A percentile compares a stretch with the other conserved stretches of the same genome.
Evolutionary conservation across 2,329 filamentous ascomycete species (phyloP).

Genomic region (Claviceps digitariae): DNA sequence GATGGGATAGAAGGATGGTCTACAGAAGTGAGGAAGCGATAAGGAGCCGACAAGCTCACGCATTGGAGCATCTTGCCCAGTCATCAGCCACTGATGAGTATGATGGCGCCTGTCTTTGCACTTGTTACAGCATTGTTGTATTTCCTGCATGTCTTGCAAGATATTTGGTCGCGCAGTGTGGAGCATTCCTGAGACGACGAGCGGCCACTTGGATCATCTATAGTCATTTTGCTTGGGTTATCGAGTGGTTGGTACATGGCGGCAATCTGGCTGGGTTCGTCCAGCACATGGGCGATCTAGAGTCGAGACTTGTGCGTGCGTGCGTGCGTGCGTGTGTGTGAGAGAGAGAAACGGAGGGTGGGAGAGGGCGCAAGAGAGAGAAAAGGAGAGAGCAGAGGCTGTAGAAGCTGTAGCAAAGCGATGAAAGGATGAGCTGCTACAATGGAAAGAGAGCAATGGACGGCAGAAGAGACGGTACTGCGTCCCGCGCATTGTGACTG

Average conservation of each 20-base stretch:
- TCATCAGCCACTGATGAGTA: background rate
- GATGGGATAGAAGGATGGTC: conserved; percentile 95
- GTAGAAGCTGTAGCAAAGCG: background rate
- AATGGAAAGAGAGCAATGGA: background rate
- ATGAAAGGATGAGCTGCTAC: background rate
- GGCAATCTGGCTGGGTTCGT: background rate
- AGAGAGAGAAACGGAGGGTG: no score
- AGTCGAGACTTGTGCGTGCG: background rate
- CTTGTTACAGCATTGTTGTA: background rate
- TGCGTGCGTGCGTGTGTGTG: background rate
- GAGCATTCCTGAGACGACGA: background rate
- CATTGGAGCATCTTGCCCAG: background rate
- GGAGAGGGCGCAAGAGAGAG: no score
- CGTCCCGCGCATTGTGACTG: background rate
- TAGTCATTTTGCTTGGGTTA: background rate
- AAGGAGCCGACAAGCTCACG: conserved; percentile 15
- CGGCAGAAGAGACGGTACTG: background rate
- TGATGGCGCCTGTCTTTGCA: background rate
- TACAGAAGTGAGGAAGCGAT: conserved; percentile 74
- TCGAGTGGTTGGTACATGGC: background rate
- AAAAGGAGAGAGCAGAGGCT: background rate
- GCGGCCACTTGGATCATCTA: background rate
- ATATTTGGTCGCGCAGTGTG: background rate
- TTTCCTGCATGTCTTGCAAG: background rate
- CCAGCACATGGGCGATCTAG: background rate